Base-by-base conservation (phyloP, 495 filamentous ascomycete genomes). In the Penicillium turbatum region DNA sequence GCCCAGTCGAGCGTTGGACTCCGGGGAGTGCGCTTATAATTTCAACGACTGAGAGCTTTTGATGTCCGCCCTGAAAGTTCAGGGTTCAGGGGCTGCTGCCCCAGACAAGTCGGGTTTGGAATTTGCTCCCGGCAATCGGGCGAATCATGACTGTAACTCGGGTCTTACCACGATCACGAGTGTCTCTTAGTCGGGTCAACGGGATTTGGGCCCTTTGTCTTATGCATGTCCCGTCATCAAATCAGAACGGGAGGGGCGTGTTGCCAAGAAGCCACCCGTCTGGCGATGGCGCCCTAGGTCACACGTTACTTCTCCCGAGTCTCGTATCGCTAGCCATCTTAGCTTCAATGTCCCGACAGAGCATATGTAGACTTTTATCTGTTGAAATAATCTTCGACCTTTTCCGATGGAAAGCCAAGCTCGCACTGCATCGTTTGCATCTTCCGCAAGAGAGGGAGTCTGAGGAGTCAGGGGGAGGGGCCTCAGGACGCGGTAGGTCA, bases 261-360 rank as follows among this genome's bases (percentile, higher is more conserved):
- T 39, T 49, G 47, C 24, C 47, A 49, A 49, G 35, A 19, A 48
- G 24, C 47, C 27, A 43, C n/a, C 26, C 41, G 41, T 43, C 24
- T 43, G 1, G 7, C n/a, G 5, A 26, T 43, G 40, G 13, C 40
- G 19, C 31, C 16, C 45, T n/a, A 16, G 16, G 12, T 34, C 13
- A 36, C 35, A 24, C 21, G 21, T 24, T 24, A 24, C 21, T 24
- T 24, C 21, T 24, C 21, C 21, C 21, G n/a, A n/a, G n/a, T n/a
- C n/a, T n/a, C n/a, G n/a, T n/a, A n/a, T n/a, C n/a, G n/a, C n/a
- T 24, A 24, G 21, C 4, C 21, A 17, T 43, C 27, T 26, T 15
- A 29, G 9, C 12, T 43, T 30, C 27, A 13, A 39, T 1, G 35
- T 13, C 29, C 4, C 9, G 13, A 31, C 27, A 36, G 17, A 3